Base-by-base conservation (phyloP, 2,329 filamentous ascomycete genomes). In the Hymenoscyphus salicellus region DNA sequence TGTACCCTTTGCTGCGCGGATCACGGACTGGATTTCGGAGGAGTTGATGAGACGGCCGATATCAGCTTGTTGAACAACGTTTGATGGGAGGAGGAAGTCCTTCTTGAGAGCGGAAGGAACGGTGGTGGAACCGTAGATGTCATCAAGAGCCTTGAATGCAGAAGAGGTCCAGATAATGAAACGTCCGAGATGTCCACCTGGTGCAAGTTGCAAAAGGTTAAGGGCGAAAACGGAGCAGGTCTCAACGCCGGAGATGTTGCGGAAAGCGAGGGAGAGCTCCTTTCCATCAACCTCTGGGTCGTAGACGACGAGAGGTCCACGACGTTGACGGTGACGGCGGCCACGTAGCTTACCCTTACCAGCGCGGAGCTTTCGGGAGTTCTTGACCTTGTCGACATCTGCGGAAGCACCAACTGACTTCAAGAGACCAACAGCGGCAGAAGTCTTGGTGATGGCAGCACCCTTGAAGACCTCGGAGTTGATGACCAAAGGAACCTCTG, bases 91-190 rank as follows among this genome's bases (percentile, higher is more conserved):
- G 77, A 97, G 87, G 91, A 95, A 99, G 87, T 99, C 94, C 86
- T 95, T 96, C 93, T 99, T 99, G 78, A 96, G 89, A 71, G 90
- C 89, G 58, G 93, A 94, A 74, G 94, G 87, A 80, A 88, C 84
- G 77, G 91, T 95, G 79, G 93, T 96, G 79, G 90, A 89, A 80
- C 94, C 94, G 86, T 99, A 99, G 86, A 99, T 89, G 82, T 89
- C 89, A 83, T 99, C 94, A 71, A 99, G 92, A 72, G 94, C 92
- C 83, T 93, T 89, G 87, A 99, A 98, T 72, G 95, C 95, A 72
- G 92, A 86, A 62, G 96, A 99, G 76, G 95, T 95, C 95, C 95
- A 99, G 87, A 99, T 87, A 81, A 99, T 88, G 89, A 99, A 99
- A 78, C 95, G 95, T 76, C 95, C 95, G 75, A 99, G 91, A 85